Percentiles rank a stretch among this genome's conserved stretches.
phyloP scores from a whole-genome alignment of 1,284 basidiomycete species.

The Sporisorium graminicola region DNA sequence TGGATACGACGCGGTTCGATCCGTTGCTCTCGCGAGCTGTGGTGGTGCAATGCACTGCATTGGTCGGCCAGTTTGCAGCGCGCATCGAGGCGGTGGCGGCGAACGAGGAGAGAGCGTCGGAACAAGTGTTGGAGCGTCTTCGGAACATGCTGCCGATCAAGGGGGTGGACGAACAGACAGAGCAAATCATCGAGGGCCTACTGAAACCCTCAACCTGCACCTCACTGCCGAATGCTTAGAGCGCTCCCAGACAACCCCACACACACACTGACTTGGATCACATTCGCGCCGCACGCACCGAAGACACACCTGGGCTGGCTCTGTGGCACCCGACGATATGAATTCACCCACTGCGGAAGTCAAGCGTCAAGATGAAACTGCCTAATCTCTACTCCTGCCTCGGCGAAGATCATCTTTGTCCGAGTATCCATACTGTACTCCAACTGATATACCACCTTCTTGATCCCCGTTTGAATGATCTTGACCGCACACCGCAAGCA shows the following conservation, averaged over 20 bases:
- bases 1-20: constrained; percentile 92
- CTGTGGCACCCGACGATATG: too few species aligned
- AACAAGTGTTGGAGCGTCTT: not conserved
- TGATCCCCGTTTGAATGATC: constrained; percentile 94
- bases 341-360: not conserved
- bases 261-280: too few species aligned
- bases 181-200: not conserved
- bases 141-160: not conserved
- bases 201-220: not conserved
- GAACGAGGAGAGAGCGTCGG: constrained; percentile 11
- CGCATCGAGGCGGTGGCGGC: constrained; percentile 1
- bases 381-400: constrained; percentile 70
- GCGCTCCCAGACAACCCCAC: not conserved
- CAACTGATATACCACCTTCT: constrained; percentile 93
- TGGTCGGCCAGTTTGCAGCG: constrained; percentile 59
- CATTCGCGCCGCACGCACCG: too few species aligned
- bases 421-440: constrained; percentile 78
- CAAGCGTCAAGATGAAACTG: constrained; percentile 49
- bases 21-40: constrained; percentile 84
- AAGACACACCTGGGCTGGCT: not conserved
- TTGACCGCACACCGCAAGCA: constrained; percentile 96
- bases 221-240: not conserved
- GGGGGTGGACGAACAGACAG: not conserved
- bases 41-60: constrained; percentile 77
- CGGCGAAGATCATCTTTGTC: constrained; percentile 68